phyloP scores from a whole-genome alignment of 768 basidiomycete species.

The Mycena galericulata region DNA sequence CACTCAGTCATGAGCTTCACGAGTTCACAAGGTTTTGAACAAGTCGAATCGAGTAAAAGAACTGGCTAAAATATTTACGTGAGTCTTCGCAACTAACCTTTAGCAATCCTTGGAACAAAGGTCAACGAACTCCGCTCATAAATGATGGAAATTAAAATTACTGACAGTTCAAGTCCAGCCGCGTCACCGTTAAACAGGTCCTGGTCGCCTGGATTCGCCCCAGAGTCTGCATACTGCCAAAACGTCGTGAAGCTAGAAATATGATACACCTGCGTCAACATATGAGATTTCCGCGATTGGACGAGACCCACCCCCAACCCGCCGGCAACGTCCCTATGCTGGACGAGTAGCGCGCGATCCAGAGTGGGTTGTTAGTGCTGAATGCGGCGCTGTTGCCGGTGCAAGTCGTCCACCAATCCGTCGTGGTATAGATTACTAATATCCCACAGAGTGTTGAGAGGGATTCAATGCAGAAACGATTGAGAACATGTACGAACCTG shows the following conservation, averaged over 20 bases:
- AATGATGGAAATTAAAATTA: conserved; percentile 5
- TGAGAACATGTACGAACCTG: conserved; percentile 44
- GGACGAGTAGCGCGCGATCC: conserved; percentile 68
- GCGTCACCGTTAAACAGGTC: conserved; percentile 67
- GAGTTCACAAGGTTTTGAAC: neutral
- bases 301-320: conserved; percentile 60
- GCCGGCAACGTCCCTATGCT: conserved; percentile 66
- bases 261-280: too few relatives aligned
- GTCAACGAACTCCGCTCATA: too few relatives aligned
- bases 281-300: too few relatives aligned
- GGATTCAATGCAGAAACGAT: neutral
- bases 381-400: conserved; percentile 70
- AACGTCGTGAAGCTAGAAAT: conserved; percentile 59
- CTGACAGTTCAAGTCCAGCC: conserved; percentile 54
- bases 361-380: conserved; percentile 64
- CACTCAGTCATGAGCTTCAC: too few relatives aligned
- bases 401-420: conserved; percentile 76
- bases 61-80: too few relatives aligned
- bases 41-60: neutral
- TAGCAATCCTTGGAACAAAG: too few relatives aligned
- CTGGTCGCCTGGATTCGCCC: conserved; percentile 68
- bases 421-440: conserved; percentile 71
- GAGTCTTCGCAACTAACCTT: too few relatives aligned
- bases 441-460: too few relatives aligned
- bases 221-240: conserved; percentile 71